Percentiles rank a stretch among this genome's conserved stretches.
Evolutionary conservation across 345 rosid genomes (phyloP).

Genomic region (Cardamine chenopodiifolia): DNA sequence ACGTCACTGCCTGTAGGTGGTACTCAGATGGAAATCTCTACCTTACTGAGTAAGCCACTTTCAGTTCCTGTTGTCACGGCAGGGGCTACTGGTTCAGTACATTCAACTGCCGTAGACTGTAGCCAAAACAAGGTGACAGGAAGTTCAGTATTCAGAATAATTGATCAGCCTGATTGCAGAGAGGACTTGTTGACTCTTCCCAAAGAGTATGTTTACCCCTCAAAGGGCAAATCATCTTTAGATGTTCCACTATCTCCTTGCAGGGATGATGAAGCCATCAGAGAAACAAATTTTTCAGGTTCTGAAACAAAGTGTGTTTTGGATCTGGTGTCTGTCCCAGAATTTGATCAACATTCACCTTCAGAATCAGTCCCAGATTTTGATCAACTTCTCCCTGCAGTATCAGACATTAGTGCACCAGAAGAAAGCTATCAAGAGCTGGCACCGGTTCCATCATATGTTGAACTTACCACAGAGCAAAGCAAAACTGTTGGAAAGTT

Average conservation of each 20-base stretch:
- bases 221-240: constrained; percentile 53
- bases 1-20: constrained; percentile 47
- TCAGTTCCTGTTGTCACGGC: constrained; percentile 44
- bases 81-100: constrained; percentile 48
- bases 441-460: constrained; percentile 65
- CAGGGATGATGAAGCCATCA: constrained; percentile 52
- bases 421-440: constrained; percentile 75
- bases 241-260: constrained; percentile 56
- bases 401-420: constrained; percentile 46
- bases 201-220: constrained; percentile 48
- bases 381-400: constrained; percentile 54
- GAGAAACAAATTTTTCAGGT: constrained; percentile 49
- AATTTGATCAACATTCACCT: constrained; percentile 57
- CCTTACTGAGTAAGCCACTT: constrained; percentile 52
- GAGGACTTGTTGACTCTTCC: constrained; percentile 51
- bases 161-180: constrained; percentile 51
- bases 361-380: constrained; percentile 50
- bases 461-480: constrained; percentile 72
- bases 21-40: constrained; percentile 59
- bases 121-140: constrained; percentile 54
- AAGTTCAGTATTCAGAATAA: constrained; percentile 45
- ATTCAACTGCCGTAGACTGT: constrained; percentile 40
- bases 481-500: constrained; percentile 53
- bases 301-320: constrained; percentile 50
- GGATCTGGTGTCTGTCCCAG: constrained; percentile 48